Conservation (phyloP, 441 rosid genomes). For the Mallotus repandus region DNA sequence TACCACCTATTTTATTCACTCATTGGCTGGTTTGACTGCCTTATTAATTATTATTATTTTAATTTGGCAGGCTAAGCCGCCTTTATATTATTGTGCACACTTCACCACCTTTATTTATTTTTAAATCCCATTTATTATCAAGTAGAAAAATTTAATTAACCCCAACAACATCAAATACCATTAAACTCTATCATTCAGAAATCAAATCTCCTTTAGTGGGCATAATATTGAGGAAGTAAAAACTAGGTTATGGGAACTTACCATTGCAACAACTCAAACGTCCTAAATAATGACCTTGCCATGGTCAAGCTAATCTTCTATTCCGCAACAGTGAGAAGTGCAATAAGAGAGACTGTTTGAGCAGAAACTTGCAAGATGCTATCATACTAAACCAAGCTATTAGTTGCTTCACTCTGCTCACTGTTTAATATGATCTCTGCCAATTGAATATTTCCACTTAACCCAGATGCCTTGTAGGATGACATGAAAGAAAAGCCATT, state of each 20-base stretch:
- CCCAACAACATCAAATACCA: not conserved
- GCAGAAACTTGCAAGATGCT: slow-evolving; percentile 5
- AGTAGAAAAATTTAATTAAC: too few relatives aligned
- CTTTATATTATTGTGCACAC: too few relatives aligned
- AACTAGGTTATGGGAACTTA: not conserved
- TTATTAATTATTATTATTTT: too few relatives aligned
- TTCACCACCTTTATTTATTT: too few relatives aligned
- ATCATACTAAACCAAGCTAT: slow-evolving; percentile 6
- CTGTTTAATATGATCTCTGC: slow-evolving; percentile 56
- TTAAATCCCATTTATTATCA: too few relatives aligned
- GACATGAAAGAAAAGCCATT: slow-evolving; percentile 86
- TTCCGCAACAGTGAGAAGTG: not conserved
- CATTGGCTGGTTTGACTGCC: too few relatives aligned
- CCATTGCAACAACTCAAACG: not conserved
- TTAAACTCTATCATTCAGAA: not conserved
- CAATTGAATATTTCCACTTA: slow-evolving; percentile 76
- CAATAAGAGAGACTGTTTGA: slow-evolving; percentile 6
- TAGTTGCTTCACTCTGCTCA: slow-evolving; percentile 28
- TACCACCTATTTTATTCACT: too few relatives aligned
- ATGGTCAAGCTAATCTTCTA: not conserved
- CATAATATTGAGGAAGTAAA: not conserved
- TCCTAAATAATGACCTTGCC: not conserved
- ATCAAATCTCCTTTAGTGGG: not conserved
- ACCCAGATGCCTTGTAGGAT: slow-evolving; percentile 51
- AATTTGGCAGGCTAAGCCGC: too few relatives aligned